Conservation (phyloP, 257 asterid genomes). For the Solanum paucissectum region DNA sequence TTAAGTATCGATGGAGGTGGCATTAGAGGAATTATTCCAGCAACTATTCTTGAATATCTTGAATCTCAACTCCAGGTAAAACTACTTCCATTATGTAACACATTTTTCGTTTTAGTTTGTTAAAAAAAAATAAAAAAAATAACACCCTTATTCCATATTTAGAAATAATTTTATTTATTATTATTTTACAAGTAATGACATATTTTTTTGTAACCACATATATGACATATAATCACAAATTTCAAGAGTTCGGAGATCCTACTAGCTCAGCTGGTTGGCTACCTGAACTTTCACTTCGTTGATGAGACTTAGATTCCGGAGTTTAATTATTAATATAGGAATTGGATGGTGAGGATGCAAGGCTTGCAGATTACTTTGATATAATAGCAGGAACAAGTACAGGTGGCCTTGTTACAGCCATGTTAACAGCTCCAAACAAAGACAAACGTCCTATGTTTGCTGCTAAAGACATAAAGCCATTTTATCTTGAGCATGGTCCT, state of each 20-base stretch:
- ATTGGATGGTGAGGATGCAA: constrained; percentile 42
- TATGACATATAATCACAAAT: not conserved
- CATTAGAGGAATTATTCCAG: not conserved
- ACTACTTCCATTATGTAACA: not conserved
- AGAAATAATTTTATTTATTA: too few relatives aligned
- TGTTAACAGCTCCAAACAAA: constrained; percentile 45
- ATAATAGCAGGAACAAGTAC: constrained; percentile 65
- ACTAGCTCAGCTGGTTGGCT: not conserved
- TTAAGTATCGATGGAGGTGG: not conserved
- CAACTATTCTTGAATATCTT: not conserved
- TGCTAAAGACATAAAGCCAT: constrained; percentile 42
- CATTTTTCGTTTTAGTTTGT: not conserved
- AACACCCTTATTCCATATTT: not conserved
- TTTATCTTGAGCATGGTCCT: constrained; percentile 33
- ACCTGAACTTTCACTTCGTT: not conserved
- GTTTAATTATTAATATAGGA: not conserved
- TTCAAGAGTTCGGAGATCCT: not conserved
- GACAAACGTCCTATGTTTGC: constrained; percentile 39
- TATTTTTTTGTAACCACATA: not conserved
- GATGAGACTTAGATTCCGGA: too few relatives aligned
- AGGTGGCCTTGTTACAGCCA: constrained; percentile 51
- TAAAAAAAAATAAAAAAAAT: not conserved
- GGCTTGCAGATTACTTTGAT: constrained; percentile 54
- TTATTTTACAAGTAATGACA: too few relatives aligned
- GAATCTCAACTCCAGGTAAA: not conserved